Percentiles rank a stretch among this genome's conserved stretches.
Evolutionary conservation across 2,329 filamentous ascomycete genomes (phyloP).

Genomic region (Epichloe sp.): DNA sequence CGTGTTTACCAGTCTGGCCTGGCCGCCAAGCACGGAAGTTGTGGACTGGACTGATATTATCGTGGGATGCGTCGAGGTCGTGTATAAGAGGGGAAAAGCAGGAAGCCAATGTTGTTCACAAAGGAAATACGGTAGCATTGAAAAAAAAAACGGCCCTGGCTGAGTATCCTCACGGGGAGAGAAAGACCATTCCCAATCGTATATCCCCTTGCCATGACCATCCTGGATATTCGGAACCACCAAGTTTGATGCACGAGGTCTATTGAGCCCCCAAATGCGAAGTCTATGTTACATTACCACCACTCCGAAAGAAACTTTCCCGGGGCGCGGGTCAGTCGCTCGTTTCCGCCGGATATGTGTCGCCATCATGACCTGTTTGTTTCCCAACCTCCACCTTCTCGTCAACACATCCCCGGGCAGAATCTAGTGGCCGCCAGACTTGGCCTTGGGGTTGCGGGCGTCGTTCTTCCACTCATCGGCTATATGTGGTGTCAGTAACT

Average conservation of each 20-base stretch:
- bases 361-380: slow-evolving; percentile 5
- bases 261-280: slow-evolving; percentile 21
- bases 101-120: background rate
- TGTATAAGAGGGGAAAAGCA: no score
- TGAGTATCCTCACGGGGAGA: background rate
- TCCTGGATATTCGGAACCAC: background rate
- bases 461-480: slow-evolving; percentile 96
- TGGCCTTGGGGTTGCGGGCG: slow-evolving; percentile 65
- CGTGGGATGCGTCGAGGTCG: no score
- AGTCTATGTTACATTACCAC: slow-evolving; percentile 31
- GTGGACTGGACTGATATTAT: no score
- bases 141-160: no score
- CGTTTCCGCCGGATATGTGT: slow-evolving; percentile 15
- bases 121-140: background rate
- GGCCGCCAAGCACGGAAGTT: no score
- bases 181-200: no score
- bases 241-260: slow-evolving; percentile 14
- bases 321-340: slow-evolving; percentile 8
- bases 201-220: background rate
- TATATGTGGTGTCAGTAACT: slow-evolving; percentile 27
- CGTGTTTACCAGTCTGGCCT: no score
- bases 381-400: slow-evolving; percentile 6
- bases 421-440: slow-evolving; percentile 32
- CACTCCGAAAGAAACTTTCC: slow-evolving; percentile 9
- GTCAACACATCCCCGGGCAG: slow-evolving; percentile 9